phyloP scores from a whole-genome alignment of 2,329 filamentous ascomycete genomes.

The Neofusicoccum cordaticola region DNA sequence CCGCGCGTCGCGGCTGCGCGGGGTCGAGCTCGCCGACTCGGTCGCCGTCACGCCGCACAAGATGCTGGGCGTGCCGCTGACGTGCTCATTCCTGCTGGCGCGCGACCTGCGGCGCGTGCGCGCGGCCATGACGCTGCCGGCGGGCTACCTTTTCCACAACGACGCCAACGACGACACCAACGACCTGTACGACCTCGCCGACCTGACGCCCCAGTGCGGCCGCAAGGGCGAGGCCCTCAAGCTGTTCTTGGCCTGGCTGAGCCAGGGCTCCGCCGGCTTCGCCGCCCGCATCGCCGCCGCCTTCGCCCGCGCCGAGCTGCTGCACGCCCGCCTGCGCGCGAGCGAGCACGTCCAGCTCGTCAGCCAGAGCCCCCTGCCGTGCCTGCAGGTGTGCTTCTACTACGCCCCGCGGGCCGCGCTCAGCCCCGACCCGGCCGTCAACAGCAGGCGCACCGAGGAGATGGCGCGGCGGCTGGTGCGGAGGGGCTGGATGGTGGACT shows the following conservation, averaged over 20 bases:
- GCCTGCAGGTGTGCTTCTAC: conserved; percentile 94
- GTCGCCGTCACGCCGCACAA: conserved; percentile 94
- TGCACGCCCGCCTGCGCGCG: conserved; percentile 59
- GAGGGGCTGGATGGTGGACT: conserved; percentile 69
- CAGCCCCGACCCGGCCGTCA: conserved; percentile 44
- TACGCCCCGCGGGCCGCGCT: conserved; percentile 62
- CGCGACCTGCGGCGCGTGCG: conserved; percentile 76
- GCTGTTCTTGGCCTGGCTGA: conserved; percentile 83
- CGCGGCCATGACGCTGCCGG: conserved; percentile 78
- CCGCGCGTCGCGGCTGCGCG: conserved; percentile 63
- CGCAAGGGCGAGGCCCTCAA: conserved; percentile 83
- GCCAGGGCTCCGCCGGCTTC: conserved; percentile 78
- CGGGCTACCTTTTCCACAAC: conserved; percentile 65
- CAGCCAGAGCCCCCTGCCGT: conserved; percentile 69
- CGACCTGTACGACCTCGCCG: conserved; percentile 82
- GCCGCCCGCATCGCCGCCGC: conserved; percentile 61
- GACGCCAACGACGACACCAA: conserved; percentile 28
- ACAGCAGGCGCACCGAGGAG: conserved; percentile 55
- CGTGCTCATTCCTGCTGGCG: conserved; percentile 83
- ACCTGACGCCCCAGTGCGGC: conserved; percentile 90
- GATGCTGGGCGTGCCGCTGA: conserved; percentile 89
- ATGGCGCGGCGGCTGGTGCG: conserved; percentile 55
- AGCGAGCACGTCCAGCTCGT: conserved; percentile 67
- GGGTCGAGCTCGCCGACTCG: conserved; percentile 72
- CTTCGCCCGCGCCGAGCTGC: conserved; percentile 66